Evolutionary conservation across 1,139 yeast species (phyloP), one percentile per base, ranked within the genome.

Genomic region (Entelexis sorbosivorans): DNA sequence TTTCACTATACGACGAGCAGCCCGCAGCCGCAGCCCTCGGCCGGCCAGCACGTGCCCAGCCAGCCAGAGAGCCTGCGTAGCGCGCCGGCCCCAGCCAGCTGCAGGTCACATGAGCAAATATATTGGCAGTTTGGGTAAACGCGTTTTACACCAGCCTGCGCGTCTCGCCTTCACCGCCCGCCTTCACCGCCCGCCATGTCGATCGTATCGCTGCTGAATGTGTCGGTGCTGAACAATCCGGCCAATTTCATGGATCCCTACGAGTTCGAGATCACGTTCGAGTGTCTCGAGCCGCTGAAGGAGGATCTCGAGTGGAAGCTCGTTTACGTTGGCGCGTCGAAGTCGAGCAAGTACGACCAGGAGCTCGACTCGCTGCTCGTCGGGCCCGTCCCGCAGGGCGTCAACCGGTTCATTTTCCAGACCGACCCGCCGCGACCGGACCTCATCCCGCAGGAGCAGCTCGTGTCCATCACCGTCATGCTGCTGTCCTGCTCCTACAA

Each of bases 371-470:
- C 96, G 2, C 81, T 93, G 44, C 72, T 93, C 26, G 99, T 91
- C 5, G 98, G 99, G 0, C 99, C 98, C 0, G 95, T 91, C 4
- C 99, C 98, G 0, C 95, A 91, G 5, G 99, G 99, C 0, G 81
- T 91, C 49, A 91, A 91, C 65, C 89, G 91, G 67, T 93, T 91
- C 61, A 74, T 89, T 17, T 85, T 91, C 65, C 80, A 86, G 33
- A 97, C 98, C 0, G 97, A 91, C 62, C 95, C 99, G 0, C 98
- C 98, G 1, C 81, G 91, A 2, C 95, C 96, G 0, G 97, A 91
- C 59, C 70, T 89, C 58, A 91, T 91, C 59, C 98, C 99, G 1
- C 95, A 96, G 7, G 82, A 88, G 58, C 98, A 91, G 64, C 75
- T 93, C 58, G 96, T 91, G 20, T 81, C 93, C 60, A 97, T 91